Evolutionary conservation across 169 alveolate genomes (phyloP), one percentile per base, ranked within the genome.

Genomic region (Cryptosporidium muris): DNA sequence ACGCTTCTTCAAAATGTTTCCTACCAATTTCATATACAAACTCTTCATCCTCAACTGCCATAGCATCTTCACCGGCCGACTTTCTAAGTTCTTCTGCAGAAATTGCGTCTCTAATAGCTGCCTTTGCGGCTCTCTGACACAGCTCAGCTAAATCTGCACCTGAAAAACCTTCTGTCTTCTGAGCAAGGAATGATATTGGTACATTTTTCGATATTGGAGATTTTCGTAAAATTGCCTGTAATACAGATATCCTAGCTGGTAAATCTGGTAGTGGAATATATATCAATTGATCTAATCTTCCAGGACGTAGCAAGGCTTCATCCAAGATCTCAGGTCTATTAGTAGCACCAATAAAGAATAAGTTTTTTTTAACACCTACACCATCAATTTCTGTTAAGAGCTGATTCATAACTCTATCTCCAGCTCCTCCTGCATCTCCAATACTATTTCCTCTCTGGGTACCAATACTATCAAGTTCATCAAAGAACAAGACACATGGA

Each of bases 61-160:
- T 90, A 64, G 64, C 14, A 8, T 82, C 91, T 16, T 89, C 94
- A 1, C 85, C 85, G 2, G 85, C 48, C 2, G 74, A 88, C 25
- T 81, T 88, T 64, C 81, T 89, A 51, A 92, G 88, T 66, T 92
- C 95, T 66, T 92, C 95, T 3, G 95, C 94, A 12, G 95, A 94
- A 64, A 95, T 94, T 16, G 98, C 97, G 88, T 98, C 99, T 88
- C 99, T 96, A 67, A 98, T 97, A 9, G 99, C 99, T n/a, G 99
- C 97, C 90, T 98, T 97, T 25, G 99, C 99, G 3, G 99, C 99
- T 64, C 98, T 94, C 85, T 98, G 99, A 89, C 99, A 97, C 82
- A 98, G 91, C 91, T 98, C 99, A 51, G 99, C 99, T 66, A 98
- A 81, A 92, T 98, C 99, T n/a, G 99, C 99, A 12, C 99, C 99